A percentile compares a stretch with the other conserved stretches of the same genome.
Conservation (phyloP, 768 basidiomycete genomes). For the Leucocoprinus leucothites region DNA sequence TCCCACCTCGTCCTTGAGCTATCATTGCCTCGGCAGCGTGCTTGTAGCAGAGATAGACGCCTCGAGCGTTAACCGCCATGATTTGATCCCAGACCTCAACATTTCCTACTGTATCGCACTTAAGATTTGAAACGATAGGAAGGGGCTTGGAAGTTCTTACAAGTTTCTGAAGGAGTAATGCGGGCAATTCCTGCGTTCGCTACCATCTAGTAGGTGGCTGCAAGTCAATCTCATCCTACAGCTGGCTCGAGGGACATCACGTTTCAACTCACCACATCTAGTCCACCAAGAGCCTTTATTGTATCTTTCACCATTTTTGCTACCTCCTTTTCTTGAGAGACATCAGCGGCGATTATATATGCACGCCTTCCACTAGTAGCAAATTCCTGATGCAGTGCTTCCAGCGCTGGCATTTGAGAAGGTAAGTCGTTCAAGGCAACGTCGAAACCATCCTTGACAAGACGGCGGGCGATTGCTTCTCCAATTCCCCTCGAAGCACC, state of each 20-base stretch:
- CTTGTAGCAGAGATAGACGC: conserved; percentile 61
- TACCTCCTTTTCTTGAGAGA: conserved; percentile 19
- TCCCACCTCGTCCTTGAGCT: conserved; percentile 49
- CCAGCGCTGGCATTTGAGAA: conserved; percentile 10
- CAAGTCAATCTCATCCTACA: not conserved
- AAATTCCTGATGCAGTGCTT: conserved; percentile 16
- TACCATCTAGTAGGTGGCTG: conserved; percentile 2
- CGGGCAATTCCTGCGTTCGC: conserved; percentile 12
- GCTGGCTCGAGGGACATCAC: no score
- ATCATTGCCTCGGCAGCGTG: conserved; percentile 63
- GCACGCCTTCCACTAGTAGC: conserved; percentile 12
- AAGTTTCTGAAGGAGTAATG: not conserved
- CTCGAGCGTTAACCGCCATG: conserved; percentile 52
- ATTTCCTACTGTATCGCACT: conserved; percentile 21
- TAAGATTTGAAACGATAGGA: not conserved
- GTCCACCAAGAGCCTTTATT: conserved; percentile 15
- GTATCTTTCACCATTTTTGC: conserved; percentile 16
- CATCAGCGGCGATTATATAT: conserved; percentile 15
- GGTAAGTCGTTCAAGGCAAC: conserved; percentile 38
- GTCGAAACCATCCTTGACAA: conserved; percentile 43
- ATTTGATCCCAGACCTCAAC: conserved; percentile 37
- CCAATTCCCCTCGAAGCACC: conserved; percentile 46
- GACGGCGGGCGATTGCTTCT: conserved; percentile 39
- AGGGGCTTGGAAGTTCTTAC: not conserved
- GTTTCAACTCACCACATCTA: conserved; percentile 19